Evolutionary conservation across 2,329 filamentous ascomycete genomes (phyloP), one percentile per base, ranked within the genome.

Genomic region (Aspergillus sp.): DNA sequence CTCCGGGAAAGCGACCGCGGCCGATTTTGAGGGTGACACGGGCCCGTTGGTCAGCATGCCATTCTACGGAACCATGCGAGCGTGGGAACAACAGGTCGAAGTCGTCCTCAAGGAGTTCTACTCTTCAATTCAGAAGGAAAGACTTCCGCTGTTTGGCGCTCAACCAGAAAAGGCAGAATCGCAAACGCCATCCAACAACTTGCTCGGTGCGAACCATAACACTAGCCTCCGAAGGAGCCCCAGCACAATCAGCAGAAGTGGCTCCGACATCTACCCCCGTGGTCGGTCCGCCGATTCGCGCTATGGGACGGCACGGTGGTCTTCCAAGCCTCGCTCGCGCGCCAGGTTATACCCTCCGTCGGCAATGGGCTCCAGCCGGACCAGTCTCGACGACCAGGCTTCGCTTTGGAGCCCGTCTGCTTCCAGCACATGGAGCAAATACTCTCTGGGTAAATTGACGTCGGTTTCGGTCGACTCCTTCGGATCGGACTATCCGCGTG

Each of bases 351-450:
- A 93, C 52, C 84, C 85, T 36, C 79, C 81, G 43, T 91, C 85
- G 36, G 88, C 86, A 8, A 81, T 94, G 61, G 89, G 86, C 27
- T 96, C 91, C 0, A 96, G 89, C 62, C 81, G 90, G 43, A 97
- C 91, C 7, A 97, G 91, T 67, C 81, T 98, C 53, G 93, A 98
- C 50, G 93, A 98, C 58, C 81, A 83, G 49, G 86, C 82, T 51
- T 94, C 88, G 2, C 77, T 96, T 41, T 97, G 88, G 88, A 96
- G 88, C 57, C 93, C 93, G 7, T 88, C 88, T 19, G 78, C 76
- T 10, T 94, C 89, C n/a, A 94, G 89, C 53, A 93, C 87, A 0
- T 96, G 90, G 89, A 96, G 90, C 71, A 91, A 88, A 59, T 87
- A 93, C 61, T 97, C 91, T 0, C 77, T 94, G 50, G 88, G 90